Conservation (phyloP, 768 basidiomycete species). For the Agrocybe pediades region DNA sequence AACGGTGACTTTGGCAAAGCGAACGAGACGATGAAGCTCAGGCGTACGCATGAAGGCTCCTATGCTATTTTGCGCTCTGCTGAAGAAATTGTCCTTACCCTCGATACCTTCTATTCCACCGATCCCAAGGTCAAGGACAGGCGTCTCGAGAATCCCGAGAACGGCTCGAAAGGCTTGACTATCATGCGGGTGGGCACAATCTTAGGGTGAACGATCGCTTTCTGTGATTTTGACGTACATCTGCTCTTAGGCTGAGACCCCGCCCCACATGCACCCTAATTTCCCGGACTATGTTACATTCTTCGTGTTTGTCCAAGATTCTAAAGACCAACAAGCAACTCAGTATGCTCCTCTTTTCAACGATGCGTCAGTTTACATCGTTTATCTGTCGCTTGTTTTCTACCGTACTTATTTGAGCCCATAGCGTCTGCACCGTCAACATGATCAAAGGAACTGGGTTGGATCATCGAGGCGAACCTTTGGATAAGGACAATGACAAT, state of each 20-base stretch:
- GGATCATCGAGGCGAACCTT: neutral
- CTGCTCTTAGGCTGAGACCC: neutral
- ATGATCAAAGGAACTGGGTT: neutral
- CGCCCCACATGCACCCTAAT: neutral
- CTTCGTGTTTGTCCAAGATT: neutral
- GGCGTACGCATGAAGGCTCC: neutral
- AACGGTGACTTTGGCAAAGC: neutral
- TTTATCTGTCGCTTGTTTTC: neutral
- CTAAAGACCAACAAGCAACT: neutral
- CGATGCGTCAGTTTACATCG: neutral
- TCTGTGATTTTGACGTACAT: neutral
- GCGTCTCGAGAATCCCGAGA: neutral
- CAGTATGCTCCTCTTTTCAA: neutral
- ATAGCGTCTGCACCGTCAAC: neutral
- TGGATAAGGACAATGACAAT: neutral
- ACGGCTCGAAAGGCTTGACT: neutral
- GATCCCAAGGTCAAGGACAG: neutral
- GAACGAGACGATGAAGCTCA: slow-evolving; percentile 3
- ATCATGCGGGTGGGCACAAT: neutral
- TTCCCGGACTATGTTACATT: slow-evolving; percentile 1
- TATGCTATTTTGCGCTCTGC: neutral
- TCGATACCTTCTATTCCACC: neutral
- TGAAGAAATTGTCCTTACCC: neutral
- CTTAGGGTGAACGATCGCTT: neutral
- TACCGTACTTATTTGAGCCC: neutral